Evolutionary conservation across 176 grass and related monocot genomes (phyloP).

Genomic region (Carex scoparia): DNA sequence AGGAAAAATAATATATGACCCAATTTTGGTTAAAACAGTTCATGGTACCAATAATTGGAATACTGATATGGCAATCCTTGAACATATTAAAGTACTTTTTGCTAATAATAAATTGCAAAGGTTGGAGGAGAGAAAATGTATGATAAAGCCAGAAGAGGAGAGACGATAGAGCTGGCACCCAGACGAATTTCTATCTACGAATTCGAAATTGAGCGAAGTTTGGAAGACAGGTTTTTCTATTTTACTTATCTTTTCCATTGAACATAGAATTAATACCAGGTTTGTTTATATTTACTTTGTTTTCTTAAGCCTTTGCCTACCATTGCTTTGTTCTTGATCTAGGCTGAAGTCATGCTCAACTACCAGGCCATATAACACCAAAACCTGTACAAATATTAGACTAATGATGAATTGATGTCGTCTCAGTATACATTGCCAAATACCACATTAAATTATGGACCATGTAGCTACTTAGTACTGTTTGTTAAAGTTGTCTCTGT

Average conservation of each 20-base stretch:
- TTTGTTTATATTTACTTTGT: not conserved
- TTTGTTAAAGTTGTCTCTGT: not conserved
- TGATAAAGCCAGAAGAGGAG: conserved; percentile 88
- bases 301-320: not conserved
- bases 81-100: not conserved
- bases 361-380: not conserved
- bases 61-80: not conserved
- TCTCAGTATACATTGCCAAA: not conserved
- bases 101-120: conserved; percentile 26
- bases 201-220: conserved; percentile 85
- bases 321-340: not conserved
- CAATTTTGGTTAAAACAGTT: not conserved
- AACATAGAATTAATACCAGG: not conserved
- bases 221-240: conserved; percentile 74
- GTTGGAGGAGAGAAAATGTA: conserved; percentile 97
- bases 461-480: not conserved
- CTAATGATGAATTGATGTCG: too few relatives aligned
- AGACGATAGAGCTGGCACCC: conserved; percentile 82
- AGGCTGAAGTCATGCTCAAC: not conserved
- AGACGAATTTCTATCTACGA: conserved; percentile 79
- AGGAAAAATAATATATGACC: not conserved
- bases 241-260: not conserved
- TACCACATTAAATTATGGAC: not conserved
- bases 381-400: not conserved
- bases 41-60: not conserved